A percentile compares a stretch with the other conserved stretches of the same genome.
These are phyloP conservation scores for Blakeslea trispora DNA, from an alignment of 371 early-diverging fungal species.

Conservation along the genomic window DNA sequence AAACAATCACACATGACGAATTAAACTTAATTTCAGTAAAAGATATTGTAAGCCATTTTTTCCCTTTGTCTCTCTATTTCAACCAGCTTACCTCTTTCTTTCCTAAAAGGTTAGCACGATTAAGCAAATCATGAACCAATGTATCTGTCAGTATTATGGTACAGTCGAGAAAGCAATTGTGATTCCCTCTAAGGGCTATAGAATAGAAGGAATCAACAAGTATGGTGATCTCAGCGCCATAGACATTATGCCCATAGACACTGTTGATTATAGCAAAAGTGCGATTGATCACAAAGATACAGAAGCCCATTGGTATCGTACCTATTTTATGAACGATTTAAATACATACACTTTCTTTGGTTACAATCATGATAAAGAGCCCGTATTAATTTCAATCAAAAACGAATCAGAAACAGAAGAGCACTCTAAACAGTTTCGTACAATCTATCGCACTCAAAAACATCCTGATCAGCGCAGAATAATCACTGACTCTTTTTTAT, in stretches of 20 bases:
- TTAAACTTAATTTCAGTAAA: slow-evolving; percentile 23
- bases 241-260: neutral
- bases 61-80: no score
- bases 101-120: slow-evolving; percentile 12
- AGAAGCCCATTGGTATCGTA: slow-evolving; percentile 35
- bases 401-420: slow-evolving; percentile 8
- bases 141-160: slow-evolving; percentile 39
- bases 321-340: slow-evolving; percentile 19
- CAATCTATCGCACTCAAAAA: slow-evolving; percentile 23
- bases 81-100: no score
- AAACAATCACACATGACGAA: slow-evolving; percentile 8
- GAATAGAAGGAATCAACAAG: slow-evolving; percentile 39
- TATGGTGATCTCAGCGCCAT: slow-evolving; percentile 6
- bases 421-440: slow-evolving; percentile 20
- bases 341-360: slow-evolving; percentile 30
- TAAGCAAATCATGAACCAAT: slow-evolving; percentile 37
- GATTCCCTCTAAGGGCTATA: slow-evolving; percentile 39
- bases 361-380: slow-evolving; percentile 14
- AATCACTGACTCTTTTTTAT: slow-evolving; percentile 20
- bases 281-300: slow-evolving; percentile 35
- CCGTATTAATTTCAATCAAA: slow-evolving; percentile 23
- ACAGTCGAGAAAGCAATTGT: slow-evolving; percentile 41
- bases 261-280: neutral
- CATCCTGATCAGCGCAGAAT: slow-evolving; percentile 24
- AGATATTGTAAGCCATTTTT: slow-evolving; percentile 39